These are phyloP conservation scores for Trametes punicea DNA, from an alignment of 768 basidiomycete species.

Conservation along the genomic window DNA sequence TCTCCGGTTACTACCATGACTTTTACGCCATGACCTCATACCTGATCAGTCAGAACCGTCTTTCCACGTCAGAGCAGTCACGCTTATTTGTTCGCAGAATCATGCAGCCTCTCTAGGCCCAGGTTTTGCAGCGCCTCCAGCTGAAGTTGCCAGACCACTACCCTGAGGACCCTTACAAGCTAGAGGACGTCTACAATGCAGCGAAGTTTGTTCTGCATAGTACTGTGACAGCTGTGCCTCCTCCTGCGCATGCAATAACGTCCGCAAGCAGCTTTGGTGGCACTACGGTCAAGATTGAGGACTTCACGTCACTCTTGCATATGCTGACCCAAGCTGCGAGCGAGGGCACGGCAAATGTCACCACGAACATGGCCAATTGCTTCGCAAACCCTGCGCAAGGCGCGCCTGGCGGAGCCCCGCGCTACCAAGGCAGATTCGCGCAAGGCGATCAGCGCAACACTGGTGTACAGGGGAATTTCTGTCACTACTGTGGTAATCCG, in stretches of 20 bases:
- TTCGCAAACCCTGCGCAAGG: neutral
- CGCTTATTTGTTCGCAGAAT: slow-evolving; percentile 23
- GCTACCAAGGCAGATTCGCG: too few species aligned
- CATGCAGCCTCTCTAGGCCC: neutral
- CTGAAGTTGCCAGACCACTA: slow-evolving; percentile 27
- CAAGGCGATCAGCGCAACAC: neutral
- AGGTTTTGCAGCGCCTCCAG: slow-evolving; percentile 18
- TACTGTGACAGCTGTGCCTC: neutral
- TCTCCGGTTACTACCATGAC: slow-evolving; percentile 20
- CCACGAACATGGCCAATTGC: neutral
- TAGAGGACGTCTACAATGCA: slow-evolving; percentile 22
- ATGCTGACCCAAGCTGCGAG: neutral
- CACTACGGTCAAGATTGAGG: neutral
- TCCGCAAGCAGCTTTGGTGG: neutral
- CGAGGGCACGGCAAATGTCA: neutral
- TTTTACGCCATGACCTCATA: slow-evolving; percentile 23
- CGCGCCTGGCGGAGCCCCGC: too few species aligned
- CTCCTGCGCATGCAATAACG: neutral
- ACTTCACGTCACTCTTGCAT: neutral
- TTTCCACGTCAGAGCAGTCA: slow-evolving; percentile 22
- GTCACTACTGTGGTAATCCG: slow-evolving; percentile 3
- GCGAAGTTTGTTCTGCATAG: slow-evolving; percentile 22
- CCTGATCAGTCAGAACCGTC: slow-evolving; percentile 20
- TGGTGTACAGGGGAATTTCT: neutral
- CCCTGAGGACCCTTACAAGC: slow-evolving; percentile 27